These are phyloP conservation scores for Eucalyptus melliodora DNA, from an alignment of 345 rosid species.

Conservation along the genomic window DNA sequence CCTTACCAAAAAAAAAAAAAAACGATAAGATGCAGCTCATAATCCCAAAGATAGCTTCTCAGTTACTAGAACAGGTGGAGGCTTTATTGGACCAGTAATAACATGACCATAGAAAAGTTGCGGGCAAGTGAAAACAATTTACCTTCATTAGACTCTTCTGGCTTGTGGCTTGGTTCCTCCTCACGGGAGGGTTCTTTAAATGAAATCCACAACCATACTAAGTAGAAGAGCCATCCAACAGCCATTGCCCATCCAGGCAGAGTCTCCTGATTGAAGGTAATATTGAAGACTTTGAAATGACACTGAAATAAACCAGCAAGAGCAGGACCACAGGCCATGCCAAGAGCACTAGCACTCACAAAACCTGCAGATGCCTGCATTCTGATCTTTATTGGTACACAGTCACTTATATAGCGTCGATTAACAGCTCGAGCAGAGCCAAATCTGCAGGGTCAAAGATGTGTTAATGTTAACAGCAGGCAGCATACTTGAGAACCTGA, in stretches of 20 bases:
- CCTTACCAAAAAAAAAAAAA: not conserved
- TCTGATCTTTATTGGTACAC: constrained; percentile 78
- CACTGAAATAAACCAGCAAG: constrained; percentile 89
- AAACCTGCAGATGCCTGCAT: constrained; percentile 99
- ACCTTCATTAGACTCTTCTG: constrained; percentile 34
- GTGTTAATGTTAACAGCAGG: not conserved
- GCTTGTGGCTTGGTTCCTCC: constrained; percentile 18
- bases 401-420: constrained; percentile 93
- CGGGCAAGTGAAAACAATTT: not conserved
- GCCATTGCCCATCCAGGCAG: constrained; percentile 99
- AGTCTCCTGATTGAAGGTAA: constrained; percentile 77
- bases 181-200: constrained; percentile 76
- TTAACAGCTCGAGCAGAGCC: constrained; percentile 99
- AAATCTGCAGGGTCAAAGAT: constrained; percentile 32
- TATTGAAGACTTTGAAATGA: constrained; percentile 60
- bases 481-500: not conserved
- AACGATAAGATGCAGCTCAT: not conserved
- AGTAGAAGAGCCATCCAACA: constrained; percentile 80
- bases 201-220: constrained; percentile 75
- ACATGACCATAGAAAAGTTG: not conserved
- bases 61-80: not conserved
- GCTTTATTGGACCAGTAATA: not conserved
- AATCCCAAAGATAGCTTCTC: not conserved
- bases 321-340: constrained; percentile 99
- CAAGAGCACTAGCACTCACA: constrained; percentile 99